Base-by-base conservation (phyloP, 352 stramenopile species). In the Globisporangium nagaii region DNA sequence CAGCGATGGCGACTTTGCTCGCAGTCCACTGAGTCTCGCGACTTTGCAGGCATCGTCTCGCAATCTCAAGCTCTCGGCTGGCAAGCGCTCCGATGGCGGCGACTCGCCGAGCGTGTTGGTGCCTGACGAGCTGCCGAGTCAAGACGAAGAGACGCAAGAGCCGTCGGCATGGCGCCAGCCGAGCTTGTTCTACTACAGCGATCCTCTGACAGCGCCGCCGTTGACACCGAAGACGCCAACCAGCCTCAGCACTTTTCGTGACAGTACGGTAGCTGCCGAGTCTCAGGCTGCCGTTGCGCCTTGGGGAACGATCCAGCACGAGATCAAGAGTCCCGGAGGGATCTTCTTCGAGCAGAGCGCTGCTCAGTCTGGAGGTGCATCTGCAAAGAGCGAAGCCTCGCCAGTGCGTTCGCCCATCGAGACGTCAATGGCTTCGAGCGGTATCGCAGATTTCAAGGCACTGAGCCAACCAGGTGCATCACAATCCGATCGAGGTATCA, bases 151-250 rank as follows among this genome's bases (percentile, higher is more conserved):
- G 30, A 2, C 31, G 12, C 45, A 19, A 4, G 41, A 50, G 30
- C 44, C 34, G 10, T 52, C 52, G 10, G 24, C 46, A 7, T 55
- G 51, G 32, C 40, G 49, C 11, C 53, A 64, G 24, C 36, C 63
- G 17, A 53, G 58, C 12, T 19, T 71, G 11, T 71, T 71, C 25
- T 24, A 68, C 5, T 69, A 71, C 35, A 53, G 46, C 25, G 64
- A 60, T 20, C n/a, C 53, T 1, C 28, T 48, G 27, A 37, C 37
- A 4, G 41, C 25, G 3, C 3, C 19, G 4, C 51, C 35, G 1
- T 20, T 10, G 17, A 52, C 53, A 11, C 28, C 44, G 7, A 62
- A 42, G 39, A 65, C 31, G 19, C 39, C 34, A 22, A 25, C 13
- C 4, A 39, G 15, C 4, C 31, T 10, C 7, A 51, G 19, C 37